Base-by-base conservation (phyloP, 352 stramenopile species). In the Pythium chondricola region DNA sequence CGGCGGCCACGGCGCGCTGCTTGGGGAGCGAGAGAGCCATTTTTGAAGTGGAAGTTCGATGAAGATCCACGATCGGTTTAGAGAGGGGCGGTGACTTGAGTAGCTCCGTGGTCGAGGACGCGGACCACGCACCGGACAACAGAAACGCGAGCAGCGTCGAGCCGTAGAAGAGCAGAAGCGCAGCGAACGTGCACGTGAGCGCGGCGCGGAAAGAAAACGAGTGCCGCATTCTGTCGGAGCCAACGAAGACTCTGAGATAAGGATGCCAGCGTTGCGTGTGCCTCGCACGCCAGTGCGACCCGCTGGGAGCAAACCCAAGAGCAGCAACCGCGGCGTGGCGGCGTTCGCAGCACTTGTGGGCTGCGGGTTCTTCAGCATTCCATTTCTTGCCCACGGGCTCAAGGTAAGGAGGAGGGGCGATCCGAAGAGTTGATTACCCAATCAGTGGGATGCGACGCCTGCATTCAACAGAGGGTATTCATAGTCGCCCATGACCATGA, bases 311-410 rank as follows among this genome's bases (percentile, higher is more conserved):
- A 52, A 53, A 26, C 9, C 14, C 24, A 50, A 32, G 25, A 25
- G 13, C 10, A 48, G 69, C 60, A 82, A 77, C 53, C 52, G 52
- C 13, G 52, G 57, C 26, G 59, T 86, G 31, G 58, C 69, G 37
- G 58, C 60, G 25, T 77, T 81, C 45, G 62, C 70, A 4, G 36
- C 75, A 39, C 47, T 80, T 16, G 64, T 86, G 21, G 69, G 57
- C 39, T 45, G 56, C n/a, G 72, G 67, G 13, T 86, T 86, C 59
- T 88, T 88, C 60, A 83, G 74, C 35, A 75, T 88, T 42, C 77
- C 77, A 11, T 88, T 86, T 48, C 38, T 83, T 8, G 71, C 73
- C 27, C 74, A 88, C 59, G 83, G 70, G 21, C 65, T 67, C 42
- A 88, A 88, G 71, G 77, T 85, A 38, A 32, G 33, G 47, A 20